Evolutionary conservation across 2,329 filamentous ascomycete genomes (phyloP).

Genomic region (Ascochyta pisi): DNA sequence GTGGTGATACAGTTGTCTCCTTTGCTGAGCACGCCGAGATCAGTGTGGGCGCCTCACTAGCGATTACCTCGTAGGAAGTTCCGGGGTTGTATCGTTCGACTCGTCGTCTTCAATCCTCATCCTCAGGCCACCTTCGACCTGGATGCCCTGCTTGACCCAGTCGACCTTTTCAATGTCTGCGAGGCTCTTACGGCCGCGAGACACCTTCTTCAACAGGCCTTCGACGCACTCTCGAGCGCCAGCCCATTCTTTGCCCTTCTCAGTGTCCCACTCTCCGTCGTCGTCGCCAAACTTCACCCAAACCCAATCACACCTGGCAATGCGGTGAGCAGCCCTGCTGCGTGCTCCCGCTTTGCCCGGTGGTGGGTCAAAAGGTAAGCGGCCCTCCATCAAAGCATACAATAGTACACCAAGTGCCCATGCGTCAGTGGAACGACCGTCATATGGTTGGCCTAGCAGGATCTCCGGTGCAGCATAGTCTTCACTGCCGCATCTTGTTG

Average conservation of each 20-base stretch:
- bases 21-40: background rate
- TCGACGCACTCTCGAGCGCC: conserved; percentile 85
- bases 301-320: conserved; percentile 92
- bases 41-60: conserved; percentile 31
- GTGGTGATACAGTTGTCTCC: conserved; percentile 5
- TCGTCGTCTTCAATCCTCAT: conserved; percentile 59
- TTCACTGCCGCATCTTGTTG: conserved; percentile 92
- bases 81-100: conserved; percentile 19
- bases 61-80: conserved; percentile 34
- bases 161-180: conserved; percentile 73
- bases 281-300: conserved; percentile 87
- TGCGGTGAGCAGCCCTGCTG: conserved; percentile 85
- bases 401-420: conserved; percentile 95
- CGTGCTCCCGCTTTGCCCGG: conserved; percentile 79
- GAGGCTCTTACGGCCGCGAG: conserved; percentile 75
- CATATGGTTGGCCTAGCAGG: conserved; percentile 92
- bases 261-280: conserved; percentile 83
- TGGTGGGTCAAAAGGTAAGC: conserved; percentile 89
- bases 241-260: conserved; percentile 69
- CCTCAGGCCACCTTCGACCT: conserved; percentile 66
- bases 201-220: conserved; percentile 80
- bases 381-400: conserved; percentile 91
- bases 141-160: conserved; percentile 80
- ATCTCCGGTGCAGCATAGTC: conserved; percentile 98
- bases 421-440: conserved; percentile 88